These are phyloP conservation scores for Fusarium graminum DNA, from an alignment of 2,329 filamentous ascomycete species.

Conservation along the genomic window DNA sequence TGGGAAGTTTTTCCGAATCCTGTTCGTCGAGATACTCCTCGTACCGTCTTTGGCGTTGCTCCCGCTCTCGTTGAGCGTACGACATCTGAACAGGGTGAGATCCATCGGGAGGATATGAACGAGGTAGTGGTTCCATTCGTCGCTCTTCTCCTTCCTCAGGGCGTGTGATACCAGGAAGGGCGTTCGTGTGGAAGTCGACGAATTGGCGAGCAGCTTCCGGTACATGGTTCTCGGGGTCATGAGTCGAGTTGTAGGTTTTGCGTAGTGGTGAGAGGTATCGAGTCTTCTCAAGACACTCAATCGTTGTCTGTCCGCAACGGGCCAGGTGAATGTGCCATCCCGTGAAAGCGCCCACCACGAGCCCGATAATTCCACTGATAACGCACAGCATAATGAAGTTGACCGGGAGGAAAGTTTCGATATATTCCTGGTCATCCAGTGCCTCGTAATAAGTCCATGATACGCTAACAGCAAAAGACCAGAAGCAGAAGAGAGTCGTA, in stretches of 20 bases:
- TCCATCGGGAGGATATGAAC: constrained; percentile 50
- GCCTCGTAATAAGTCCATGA: constrained; percentile 90
- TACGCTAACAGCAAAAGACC: constrained; percentile 80
- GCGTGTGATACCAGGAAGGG: constrained; percentile 81
- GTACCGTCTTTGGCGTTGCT: constrained; percentile 67
- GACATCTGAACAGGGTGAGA: constrained; percentile 61
- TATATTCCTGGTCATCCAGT: constrained; percentile 75
- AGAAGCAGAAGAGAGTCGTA: constrained; percentile 86
- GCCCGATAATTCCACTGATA: constrained; percentile 87
- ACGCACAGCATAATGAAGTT: constrained; percentile 92
- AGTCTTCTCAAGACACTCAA: constrained; percentile 96
- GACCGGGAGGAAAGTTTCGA: constrained; percentile 84
- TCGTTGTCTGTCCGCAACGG: constrained; percentile 86
- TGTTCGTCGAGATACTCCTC: constrained; percentile 88
- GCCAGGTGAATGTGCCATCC: constrained; percentile 91
- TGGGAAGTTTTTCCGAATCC: constrained; percentile 88
- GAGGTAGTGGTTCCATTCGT: constrained; percentile 46
- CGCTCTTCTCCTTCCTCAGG: constrained; percentile 83
- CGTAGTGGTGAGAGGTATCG: constrained; percentile 87
- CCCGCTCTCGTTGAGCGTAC: constrained; percentile 68
- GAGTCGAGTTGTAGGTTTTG: constrained; percentile 73
- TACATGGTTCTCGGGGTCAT: constrained; percentile 64
- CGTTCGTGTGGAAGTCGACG: constrained; percentile 84
- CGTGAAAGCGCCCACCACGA: constrained; percentile 91
- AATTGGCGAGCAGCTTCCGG: constrained; percentile 76